These are phyloP conservation scores for Populus alba DNA, from an alignment of 345 rosid species.

Conservation along the genomic window DNA sequence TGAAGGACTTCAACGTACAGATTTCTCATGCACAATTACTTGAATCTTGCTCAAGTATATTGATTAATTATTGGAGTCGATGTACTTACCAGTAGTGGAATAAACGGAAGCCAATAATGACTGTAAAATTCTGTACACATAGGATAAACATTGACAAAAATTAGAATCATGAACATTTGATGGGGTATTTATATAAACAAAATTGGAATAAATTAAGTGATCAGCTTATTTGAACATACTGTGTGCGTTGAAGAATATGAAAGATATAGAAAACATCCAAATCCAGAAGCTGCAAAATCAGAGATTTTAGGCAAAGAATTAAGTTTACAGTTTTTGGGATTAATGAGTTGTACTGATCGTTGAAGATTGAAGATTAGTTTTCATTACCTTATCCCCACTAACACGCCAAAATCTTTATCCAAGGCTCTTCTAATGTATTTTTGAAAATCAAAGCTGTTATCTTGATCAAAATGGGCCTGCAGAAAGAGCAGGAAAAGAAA, in stretches of 20 bases:
- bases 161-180: background rate
- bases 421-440: slow-evolving; percentile 70
- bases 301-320: background rate
- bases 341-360: background rate
- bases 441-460: slow-evolving; percentile 64
- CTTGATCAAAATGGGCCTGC: slow-evolving; percentile 72
- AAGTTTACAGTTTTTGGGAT: background rate
- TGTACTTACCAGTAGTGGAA: slow-evolving; percentile 66
- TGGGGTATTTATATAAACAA: background rate
- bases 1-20: background rate
- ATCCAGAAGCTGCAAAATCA: slow-evolving; percentile 61
- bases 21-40: background rate
- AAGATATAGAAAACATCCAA: slow-evolving; percentile 58
- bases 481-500: background rate
- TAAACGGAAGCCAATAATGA: slow-evolving; percentile 74
- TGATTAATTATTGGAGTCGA: background rate
- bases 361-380: background rate
- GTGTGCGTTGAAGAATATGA: slow-evolving; percentile 66
- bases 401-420: slow-evolving; percentile 64
- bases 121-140: slow-evolving; percentile 48
- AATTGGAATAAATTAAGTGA: background rate
- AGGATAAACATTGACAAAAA: background rate
- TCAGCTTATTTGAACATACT: slow-evolving; percentile 35
- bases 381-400: slow-evolving; percentile 57
- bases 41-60: background rate